phyloP scores from a whole-genome alignment of 805 yeast species.

The Lachancea mirantina region DNA sequence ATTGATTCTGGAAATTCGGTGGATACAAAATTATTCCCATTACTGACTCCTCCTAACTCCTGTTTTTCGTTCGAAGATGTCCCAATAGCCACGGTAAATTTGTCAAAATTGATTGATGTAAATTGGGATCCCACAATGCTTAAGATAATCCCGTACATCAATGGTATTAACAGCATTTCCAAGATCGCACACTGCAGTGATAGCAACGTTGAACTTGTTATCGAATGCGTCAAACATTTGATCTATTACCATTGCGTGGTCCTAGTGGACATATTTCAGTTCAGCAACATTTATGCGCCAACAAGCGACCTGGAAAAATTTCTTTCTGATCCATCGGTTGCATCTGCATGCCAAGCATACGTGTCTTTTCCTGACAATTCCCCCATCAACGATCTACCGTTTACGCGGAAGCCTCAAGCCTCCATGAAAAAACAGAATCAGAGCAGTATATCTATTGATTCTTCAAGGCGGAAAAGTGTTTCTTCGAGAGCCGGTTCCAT shows the following conservation, averaged over 20 bases:
- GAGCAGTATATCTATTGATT: slow-evolving; percentile 1
- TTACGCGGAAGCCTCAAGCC: slow-evolving; percentile 15
- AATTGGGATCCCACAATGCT: slow-evolving; percentile 98
- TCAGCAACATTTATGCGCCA: slow-evolving; percentile 80
- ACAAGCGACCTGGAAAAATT: slow-evolving; percentile 70
- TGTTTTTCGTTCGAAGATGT: slow-evolving; percentile 75
- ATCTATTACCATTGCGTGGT: slow-evolving; percentile 84
- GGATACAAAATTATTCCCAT: slow-evolving; percentile 89
- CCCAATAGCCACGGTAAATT: slow-evolving; percentile 79
- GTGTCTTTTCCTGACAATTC: slow-evolving; percentile 45
- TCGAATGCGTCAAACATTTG: slow-evolving; percentile 84
- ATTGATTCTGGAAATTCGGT: slow-evolving; percentile 83
- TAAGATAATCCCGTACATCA: slow-evolving; percentile 73
- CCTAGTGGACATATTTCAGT: slow-evolving; percentile 82
- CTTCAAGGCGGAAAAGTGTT: background rate
- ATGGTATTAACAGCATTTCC: slow-evolving; percentile 80
- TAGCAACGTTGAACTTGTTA: slow-evolving; percentile 70
- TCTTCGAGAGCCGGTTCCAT: slow-evolving; percentile 1
- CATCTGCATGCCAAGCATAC: slow-evolving; percentile 79
- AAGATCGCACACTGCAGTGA: slow-evolving; percentile 72
- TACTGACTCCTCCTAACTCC: slow-evolving; percentile 75
- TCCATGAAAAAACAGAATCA: slow-evolving; percentile 9
- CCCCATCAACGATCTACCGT: slow-evolving; percentile 27
- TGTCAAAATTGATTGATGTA: slow-evolving; percentile 68
- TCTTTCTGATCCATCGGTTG: slow-evolving; percentile 55